Evolutionary conservation across 1,284 basidiomycete species (phyloP).

Genomic region (Ceratobasidium sp.): DNA sequence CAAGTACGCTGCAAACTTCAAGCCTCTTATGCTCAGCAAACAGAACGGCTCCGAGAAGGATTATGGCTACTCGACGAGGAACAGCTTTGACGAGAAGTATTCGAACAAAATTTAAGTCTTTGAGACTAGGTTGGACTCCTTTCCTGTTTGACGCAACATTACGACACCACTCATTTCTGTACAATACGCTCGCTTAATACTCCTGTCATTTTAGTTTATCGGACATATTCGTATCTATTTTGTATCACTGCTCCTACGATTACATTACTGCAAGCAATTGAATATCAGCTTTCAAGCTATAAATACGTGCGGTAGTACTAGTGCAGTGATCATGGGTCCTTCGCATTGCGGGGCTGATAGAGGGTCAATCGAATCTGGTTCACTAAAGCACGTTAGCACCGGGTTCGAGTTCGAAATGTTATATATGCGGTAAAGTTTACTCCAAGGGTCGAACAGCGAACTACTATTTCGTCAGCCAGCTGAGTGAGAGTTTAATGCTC

Average conservation of each 20-base stretch:
- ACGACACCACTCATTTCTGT: constrained; percentile 33
- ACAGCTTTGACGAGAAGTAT: constrained; percentile 47
- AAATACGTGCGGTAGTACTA: no score
- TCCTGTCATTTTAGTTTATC: background rate
- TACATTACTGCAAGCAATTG: no score
- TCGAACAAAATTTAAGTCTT: constrained; percentile 51
- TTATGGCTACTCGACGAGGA: background rate
- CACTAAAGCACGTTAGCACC: no score
- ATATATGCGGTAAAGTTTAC: no score
- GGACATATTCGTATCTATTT: background rate
- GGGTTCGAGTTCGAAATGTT: no score
- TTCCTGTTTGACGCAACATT: constrained; percentile 50
- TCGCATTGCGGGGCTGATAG: no score
- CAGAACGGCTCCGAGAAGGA: background rate
- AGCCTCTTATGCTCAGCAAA: background rate
- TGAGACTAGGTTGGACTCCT: constrained; percentile 51
- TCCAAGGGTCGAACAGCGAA: no score
- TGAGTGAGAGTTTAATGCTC: no score
- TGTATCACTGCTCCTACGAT: constrained; percentile 55
- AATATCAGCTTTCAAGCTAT: no score
- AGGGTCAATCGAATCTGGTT: no score
- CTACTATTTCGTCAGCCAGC: no score
- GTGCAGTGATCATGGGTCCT: no score
- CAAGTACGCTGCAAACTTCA: constrained; percentile 55
- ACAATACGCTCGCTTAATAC: constrained; percentile 32